A percentile compares a stretch with the other conserved stretches of the same genome.
phyloP scores from a whole-genome alignment of 306 rosid species.

The Prunus padus region DNA sequence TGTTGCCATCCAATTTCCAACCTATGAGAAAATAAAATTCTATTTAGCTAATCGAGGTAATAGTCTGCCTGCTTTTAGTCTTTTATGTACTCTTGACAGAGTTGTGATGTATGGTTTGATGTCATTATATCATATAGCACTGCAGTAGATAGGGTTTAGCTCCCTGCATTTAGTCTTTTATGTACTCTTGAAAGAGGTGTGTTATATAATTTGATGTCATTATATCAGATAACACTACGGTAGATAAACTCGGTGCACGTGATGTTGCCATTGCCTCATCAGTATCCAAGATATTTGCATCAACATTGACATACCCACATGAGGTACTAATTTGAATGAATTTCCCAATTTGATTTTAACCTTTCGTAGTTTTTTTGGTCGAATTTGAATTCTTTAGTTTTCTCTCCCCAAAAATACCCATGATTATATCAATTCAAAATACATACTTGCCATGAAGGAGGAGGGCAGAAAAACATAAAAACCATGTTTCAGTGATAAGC shows the following conservation, averaged over 20 bases:
- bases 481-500: neutral
- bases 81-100: neutral
- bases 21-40: constrained; percentile 67
- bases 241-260: constrained; percentile 67
- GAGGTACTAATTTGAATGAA: constrained; percentile 55
- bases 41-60: constrained; percentile 72
- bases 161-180: too few relatives aligned
- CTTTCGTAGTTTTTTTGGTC: neutral
- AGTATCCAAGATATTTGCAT: constrained; percentile 83
- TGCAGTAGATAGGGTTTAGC: constrained; percentile 40
- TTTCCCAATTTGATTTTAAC: constrained; percentile 8
- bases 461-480: too few relatives aligned
- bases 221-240: constrained; percentile 52
- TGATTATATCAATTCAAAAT: too few relatives aligned
- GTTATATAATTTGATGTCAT: constrained; percentile 6
- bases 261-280: constrained; percentile 90
- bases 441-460: too few relatives aligned
- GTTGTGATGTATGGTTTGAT: neutral
- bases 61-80: constrained; percentile 7
- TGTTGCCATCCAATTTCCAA: constrained; percentile 86
- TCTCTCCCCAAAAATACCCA: too few relatives aligned
- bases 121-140: constrained; percentile 46
- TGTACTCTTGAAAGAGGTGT: neutral
- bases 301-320: constrained; percentile 86
- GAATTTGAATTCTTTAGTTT: too few relatives aligned